Evolutionary conservation across 2,329 filamentous ascomycete species (phyloP).

Genomic region (Cytospora piceicola): DNA sequence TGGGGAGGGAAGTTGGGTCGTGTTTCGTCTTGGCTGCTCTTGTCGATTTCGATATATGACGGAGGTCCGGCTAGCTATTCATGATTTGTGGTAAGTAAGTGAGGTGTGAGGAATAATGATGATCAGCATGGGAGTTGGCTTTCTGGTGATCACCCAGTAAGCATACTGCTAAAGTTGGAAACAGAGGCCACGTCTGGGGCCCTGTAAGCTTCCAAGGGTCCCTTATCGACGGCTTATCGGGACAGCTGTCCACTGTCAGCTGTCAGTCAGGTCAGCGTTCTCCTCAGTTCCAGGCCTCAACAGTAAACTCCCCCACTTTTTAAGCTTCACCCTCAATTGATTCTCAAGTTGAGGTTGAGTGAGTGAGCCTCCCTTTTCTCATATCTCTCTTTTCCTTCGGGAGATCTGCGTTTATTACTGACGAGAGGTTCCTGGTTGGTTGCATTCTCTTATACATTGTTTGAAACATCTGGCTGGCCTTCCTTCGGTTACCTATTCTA

Average conservation of each 20-base stretch:
- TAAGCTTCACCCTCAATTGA: not conserved
- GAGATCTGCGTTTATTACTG: not conserved
- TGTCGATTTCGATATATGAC: not conserved
- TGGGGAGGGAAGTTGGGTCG: not conserved
- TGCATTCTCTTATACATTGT: not conserved
- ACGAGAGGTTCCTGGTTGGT: not conserved
- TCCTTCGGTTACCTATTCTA: not conserved
- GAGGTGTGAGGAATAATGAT: not conserved
- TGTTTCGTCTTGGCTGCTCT: not conserved
- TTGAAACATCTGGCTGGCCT: not conserved
- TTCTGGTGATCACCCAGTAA: not conserved
- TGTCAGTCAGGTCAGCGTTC: too few species aligned
- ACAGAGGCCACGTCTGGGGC: slow-evolving; percentile 19
- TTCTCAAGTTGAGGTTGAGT: not conserved
- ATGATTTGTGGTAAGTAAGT: not conserved
- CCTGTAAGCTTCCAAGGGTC: not conserved
- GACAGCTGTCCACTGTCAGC: not conserved
- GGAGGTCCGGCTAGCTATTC: not conserved
- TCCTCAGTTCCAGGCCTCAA: not conserved
- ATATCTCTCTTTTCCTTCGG: not conserved
- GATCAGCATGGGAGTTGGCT: slow-evolving; percentile 8
- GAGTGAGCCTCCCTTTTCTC: not conserved
- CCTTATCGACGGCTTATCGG: slow-evolving; percentile 8
- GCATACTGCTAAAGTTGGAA: slow-evolving; percentile 1
- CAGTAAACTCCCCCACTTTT: not conserved